phyloP scores from a whole-genome alignment of 169 alveolate genomes.

The Eimeria maxima region DNA sequence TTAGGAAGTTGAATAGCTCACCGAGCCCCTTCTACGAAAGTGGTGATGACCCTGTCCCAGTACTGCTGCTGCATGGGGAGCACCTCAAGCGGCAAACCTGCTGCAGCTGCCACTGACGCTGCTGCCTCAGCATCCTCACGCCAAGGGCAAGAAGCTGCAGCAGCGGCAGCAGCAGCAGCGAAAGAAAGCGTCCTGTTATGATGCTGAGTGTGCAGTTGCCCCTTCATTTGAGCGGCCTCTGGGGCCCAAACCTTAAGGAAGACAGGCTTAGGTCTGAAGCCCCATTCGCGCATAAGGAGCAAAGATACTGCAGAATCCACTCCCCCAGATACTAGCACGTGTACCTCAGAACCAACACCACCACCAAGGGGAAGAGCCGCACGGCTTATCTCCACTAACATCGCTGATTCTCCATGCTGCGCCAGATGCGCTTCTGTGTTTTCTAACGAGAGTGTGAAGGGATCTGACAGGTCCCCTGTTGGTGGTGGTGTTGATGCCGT shows the following conservation, averaged over 20 bases:
- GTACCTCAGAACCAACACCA: slow-evolving; percentile 80
- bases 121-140: slow-evolving; percentile 84
- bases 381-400: slow-evolving; percentile 3
- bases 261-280: slow-evolving; percentile 86
- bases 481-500: background rate
- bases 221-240: slow-evolving; percentile 69
- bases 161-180: slow-evolving; percentile 55
- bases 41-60: slow-evolving; percentile 82
- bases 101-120: slow-evolving; percentile 61
- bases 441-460: background rate
- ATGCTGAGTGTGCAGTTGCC: background rate
- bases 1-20: background rate
- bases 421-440: background rate
- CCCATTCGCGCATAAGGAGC: slow-evolving; percentile 86
- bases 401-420: slow-evolving; percentile 31
- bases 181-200: background rate
- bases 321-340: slow-evolving; percentile 89
- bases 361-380: slow-evolving; percentile 20
- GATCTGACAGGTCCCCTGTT: background rate
- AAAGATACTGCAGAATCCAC: slow-evolving; percentile 89
- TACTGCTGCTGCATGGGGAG: slow-evolving; percentile 87
- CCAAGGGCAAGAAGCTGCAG: slow-evolving; percentile 85
- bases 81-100: slow-evolving; percentile 85
- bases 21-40: slow-evolving; percentile 73
- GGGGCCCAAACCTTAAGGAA: slow-evolving; percentile 86